Base-by-base conservation (phyloP, 805 yeast genomes). In the Zygosaccharomyces lentus region DNA sequence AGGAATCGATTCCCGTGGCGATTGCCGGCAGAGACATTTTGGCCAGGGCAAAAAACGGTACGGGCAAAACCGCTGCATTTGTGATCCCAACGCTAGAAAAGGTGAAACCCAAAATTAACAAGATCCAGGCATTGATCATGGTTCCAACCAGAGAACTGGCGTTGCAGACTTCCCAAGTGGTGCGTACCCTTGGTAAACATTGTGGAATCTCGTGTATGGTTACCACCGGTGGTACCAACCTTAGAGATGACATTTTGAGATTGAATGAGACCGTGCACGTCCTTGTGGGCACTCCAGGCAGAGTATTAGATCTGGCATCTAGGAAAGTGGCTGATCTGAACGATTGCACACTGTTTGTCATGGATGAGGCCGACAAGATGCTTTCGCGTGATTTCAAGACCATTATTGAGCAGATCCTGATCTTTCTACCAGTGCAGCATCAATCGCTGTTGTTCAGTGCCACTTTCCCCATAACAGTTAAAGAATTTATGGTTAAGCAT, bases 361-460 rank as follows among this genome's bases (percentile, higher is more conserved):
- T 93, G 97, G 99, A 93, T 68, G 99, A 93, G 75, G 99, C 99
- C 47, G 99, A 93, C 69, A 93, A 93, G 68, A 87, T 93, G 85
- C 77, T 93, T 49, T 81, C 93, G 31, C 81, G 87, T 57, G 99
- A 93, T 62, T 93, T 93, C 69, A 84, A 85, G 56, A 78, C 80
- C 29, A 82, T 90, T 46, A 87, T 91, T 53, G 95, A 87, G 66
- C 95, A 87, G 66, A 85, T 91, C 51, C 74, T 93, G 58, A 73
- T 74, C 37, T 87, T 84, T 61, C 81, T 91, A 76, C 96, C 97
- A 27, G 62, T 73, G 47, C 77, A 76, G 52, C 83, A 82, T 53
- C 99, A 93, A 73, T 84, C 95, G 13, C 72, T 91, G 54, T 77
- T 93, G 59, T 90, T 88, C 65, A 82, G 93, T 47, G 99, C 99